Evolutionary conservation across 176 grass and related monocot genomes (phyloP).

Genomic region (Rhynchospora breviuscula): DNA sequence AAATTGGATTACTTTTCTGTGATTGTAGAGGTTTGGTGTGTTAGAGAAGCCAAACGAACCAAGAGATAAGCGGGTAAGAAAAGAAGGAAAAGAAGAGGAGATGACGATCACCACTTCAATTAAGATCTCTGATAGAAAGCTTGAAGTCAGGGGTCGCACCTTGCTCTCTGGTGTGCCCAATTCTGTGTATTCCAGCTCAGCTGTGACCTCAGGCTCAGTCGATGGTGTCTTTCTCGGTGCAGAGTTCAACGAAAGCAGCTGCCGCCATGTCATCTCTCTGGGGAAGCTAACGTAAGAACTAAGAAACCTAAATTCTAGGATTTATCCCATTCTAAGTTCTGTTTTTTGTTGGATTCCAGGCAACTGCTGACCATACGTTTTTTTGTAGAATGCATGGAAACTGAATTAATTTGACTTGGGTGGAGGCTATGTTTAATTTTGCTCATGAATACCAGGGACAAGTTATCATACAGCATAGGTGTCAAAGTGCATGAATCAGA

Average conservation of each 20-base stretch:
- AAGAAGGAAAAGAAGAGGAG: conserved; percentile 17
- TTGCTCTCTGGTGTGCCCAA: conserved; percentile 60
- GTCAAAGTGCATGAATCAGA: background rate
- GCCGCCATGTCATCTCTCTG: conserved; percentile 67
- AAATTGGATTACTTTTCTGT: background rate
- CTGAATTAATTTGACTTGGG: background rate
- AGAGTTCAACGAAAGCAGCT: conserved; percentile 29
- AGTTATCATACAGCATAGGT: background rate
- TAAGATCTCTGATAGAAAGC: conserved; percentile 42
- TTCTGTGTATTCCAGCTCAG: conserved; percentile 43
- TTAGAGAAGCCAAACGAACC: conserved; percentile 12
- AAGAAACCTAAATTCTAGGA: background rate
- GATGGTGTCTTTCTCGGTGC: conserved; percentile 82
- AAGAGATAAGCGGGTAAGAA: background rate
- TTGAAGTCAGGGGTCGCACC: conserved; percentile 39
- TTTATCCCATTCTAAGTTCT: background rate
- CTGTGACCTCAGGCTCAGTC: conserved; percentile 39
- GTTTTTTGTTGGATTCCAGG: background rate
- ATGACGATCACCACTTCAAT: conserved; percentile 67
- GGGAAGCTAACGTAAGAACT: conserved; percentile 63
- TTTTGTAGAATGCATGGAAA: background rate
- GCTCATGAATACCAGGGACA: background rate
- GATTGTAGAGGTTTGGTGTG: background rate
- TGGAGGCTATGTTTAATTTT: background rate
- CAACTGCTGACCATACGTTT: background rate